phyloP scores from a whole-genome alignment of 805 yeast species.

The Danielozyma ontarioensis region DNA sequence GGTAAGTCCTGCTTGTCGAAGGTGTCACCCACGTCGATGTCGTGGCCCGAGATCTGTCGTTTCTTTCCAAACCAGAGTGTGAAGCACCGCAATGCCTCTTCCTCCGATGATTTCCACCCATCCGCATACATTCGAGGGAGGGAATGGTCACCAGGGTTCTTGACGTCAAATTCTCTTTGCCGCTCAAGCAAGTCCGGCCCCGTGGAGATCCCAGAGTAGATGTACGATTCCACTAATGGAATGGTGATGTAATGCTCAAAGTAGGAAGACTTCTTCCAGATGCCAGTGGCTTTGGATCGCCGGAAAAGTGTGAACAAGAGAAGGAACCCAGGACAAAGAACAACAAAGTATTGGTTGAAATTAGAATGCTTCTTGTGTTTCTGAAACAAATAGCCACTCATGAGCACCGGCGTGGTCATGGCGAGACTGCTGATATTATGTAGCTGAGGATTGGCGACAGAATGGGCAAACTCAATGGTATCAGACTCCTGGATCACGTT shows the following conservation, averaged over 20 bases:
- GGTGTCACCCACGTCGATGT: neutral
- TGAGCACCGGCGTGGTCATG: constrained; percentile 53
- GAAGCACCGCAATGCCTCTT: constrained; percentile 69
- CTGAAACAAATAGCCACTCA: constrained; percentile 63
- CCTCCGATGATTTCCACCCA: constrained; percentile 82
- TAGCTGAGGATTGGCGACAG: constrained; percentile 46
- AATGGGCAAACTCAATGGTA: constrained; percentile 18
- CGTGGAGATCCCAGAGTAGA: constrained; percentile 67
- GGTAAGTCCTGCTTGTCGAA: constrained; percentile 7
- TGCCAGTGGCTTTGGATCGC: constrained; percentile 42
- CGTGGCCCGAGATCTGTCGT: constrained; percentile 30
- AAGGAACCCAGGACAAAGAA: constrained; percentile 67
- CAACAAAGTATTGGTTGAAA: constrained; percentile 56
- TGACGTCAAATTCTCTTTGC: constrained; percentile 41
- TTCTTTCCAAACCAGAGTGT: constrained; percentile 80
- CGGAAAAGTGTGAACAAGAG: constrained; percentile 49
- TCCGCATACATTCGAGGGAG: constrained; percentile 73
- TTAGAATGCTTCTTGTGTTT: constrained; percentile 66
- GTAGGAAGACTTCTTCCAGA: constrained; percentile 42
- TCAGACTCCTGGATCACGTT: constrained; percentile 35
- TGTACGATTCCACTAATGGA: constrained; percentile 63
- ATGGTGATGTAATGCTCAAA: constrained; percentile 53
- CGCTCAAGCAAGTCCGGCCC: constrained; percentile 49
- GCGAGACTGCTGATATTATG: constrained; percentile 56
- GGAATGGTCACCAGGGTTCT: constrained; percentile 49